These are phyloP conservation scores for Alternaria gansuensis DNA, from an alignment of 2,329 filamentous ascomycete species.

Conservation along the genomic window DNA sequence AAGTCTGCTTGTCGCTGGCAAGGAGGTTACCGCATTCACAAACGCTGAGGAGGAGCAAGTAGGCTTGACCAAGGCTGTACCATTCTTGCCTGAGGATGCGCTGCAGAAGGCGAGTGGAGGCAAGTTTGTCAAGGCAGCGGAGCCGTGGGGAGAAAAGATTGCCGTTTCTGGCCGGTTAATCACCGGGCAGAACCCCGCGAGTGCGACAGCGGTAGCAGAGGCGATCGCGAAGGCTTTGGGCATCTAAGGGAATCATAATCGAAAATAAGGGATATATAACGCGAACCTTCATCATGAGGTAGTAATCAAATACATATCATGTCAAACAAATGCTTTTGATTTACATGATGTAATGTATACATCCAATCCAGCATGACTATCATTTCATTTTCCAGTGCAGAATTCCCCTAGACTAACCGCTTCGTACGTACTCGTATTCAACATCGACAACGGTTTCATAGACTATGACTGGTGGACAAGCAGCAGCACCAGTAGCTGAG, in stretches of 20 bases:
- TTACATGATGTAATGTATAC: constrained; percentile 3
- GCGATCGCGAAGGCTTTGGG: constrained; percentile 54
- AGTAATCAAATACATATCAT: too few species aligned
- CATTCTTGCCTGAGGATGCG: constrained; percentile 69
- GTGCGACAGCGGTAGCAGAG: constrained; percentile 55
- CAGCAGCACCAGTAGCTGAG: not conserved
- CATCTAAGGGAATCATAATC: constrained; percentile 19
- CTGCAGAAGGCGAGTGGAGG: constrained; percentile 61
- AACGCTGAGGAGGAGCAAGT: constrained; percentile 64
- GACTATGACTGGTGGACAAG: constrained; percentile 10
- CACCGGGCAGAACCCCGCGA: constrained; percentile 61
- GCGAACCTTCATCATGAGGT: not conserved
- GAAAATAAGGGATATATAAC: not conserved
- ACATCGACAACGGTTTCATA: constrained; percentile 11
- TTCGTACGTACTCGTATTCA: constrained; percentile 5
- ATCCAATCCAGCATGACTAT: not conserved
- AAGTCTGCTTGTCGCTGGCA: constrained; percentile 64
- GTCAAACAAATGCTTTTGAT: not conserved
- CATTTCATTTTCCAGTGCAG: not conserved
- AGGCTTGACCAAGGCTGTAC: constrained; percentile 57
- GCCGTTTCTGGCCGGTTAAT: constrained; percentile 55
- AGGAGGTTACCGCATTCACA: constrained; percentile 67
- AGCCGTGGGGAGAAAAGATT: constrained; percentile 59
- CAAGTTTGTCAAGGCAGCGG: constrained; percentile 64
- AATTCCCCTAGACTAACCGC: not conserved